Conservation (phyloP, 192 early-diverging fungal genomes). For the Piromyces finnis region DNA sequence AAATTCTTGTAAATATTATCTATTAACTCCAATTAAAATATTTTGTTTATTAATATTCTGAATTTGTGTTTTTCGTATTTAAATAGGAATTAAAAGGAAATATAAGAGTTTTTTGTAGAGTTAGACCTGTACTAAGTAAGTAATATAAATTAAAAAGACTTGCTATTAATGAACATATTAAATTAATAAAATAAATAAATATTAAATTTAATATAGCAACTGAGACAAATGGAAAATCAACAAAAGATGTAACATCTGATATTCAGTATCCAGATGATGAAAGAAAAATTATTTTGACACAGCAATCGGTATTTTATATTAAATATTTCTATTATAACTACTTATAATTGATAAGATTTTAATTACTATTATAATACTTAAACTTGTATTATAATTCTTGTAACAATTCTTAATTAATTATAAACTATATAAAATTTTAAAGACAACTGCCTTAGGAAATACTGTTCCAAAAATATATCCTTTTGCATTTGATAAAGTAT, state of each 20-base stretch:
- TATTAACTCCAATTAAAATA: too few species aligned
- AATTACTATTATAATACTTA: too few species aligned
- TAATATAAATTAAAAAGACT: background rate
- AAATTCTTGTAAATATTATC: background rate
- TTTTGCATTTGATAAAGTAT: conserved; percentile 71
- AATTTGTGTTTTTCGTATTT: background rate
- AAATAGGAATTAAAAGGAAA: conserved; percentile 79
- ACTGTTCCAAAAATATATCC: conserved; percentile 37
- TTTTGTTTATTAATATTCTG: too few species aligned
- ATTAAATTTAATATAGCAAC: conserved; percentile 5
- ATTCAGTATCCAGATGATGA: conserved; percentile 21
- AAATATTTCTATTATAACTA: too few species aligned
- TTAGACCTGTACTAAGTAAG: conserved; percentile 48
- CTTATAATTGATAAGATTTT: too few species aligned
- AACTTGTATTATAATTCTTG: too few species aligned
- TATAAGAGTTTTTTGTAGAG: conserved; percentile 90
- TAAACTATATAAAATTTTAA: too few species aligned
- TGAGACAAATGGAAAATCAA: background rate
- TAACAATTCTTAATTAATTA: too few species aligned
- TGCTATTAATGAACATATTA: conserved; percentile 1
- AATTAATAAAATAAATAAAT: too few species aligned
- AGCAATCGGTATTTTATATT: conserved; percentile 9
- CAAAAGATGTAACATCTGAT: conserved; percentile 6
- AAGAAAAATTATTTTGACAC: conserved; percentile 56
- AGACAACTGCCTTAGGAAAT: conserved; percentile 25